A percentile compares a stretch with the other conserved stretches of the same genome.
phyloP scores from a whole-genome alignment of 169 alveolate species.

The Cryptosporidium muris region DNA sequence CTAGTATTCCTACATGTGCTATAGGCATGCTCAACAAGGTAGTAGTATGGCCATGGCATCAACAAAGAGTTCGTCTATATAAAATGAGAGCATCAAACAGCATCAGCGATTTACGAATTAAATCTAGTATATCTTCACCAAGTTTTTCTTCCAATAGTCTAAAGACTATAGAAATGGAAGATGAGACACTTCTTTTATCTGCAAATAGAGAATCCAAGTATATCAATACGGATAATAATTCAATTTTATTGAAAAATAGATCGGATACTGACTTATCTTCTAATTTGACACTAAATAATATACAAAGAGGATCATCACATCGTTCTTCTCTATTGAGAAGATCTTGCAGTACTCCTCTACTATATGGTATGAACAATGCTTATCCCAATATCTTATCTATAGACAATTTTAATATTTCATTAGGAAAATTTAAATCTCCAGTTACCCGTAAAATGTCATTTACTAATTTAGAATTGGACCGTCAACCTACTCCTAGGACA shows the following conservation, averaged over 20 bases:
- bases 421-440: too few relatives aligned
- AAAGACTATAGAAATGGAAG: neutral
- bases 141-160: slow-evolving; percentile 17
- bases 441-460: too few relatives aligned
- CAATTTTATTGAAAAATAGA: neutral
- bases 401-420: too few relatives aligned
- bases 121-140: slow-evolving; percentile 32
- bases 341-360: slow-evolving; percentile 65
- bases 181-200: neutral
- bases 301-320: neutral
- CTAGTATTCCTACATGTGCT: slow-evolving; percentile 52
- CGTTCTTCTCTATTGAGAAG: slow-evolving; percentile 19
- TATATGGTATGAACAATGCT: slow-evolving; percentile 52
- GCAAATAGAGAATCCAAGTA: neutral
- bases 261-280: neutral
- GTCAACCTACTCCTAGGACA: slow-evolving; percentile 45
- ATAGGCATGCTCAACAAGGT: slow-evolving; percentile 64
- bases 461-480: neutral
- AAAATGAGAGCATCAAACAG: slow-evolving; percentile 24
- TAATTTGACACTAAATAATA: neutral
- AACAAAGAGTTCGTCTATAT: slow-evolving; percentile 8
- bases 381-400: slow-evolving; percentile 25
- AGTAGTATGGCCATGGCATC: slow-evolving; percentile 71
- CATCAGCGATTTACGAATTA: slow-evolving; percentile 9
- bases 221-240: neutral